Evolutionary conservation across 306 rosid genomes (phyloP), one percentile per base, ranked within the genome.

Genomic region (Lathyrus tuberosus): DNA sequence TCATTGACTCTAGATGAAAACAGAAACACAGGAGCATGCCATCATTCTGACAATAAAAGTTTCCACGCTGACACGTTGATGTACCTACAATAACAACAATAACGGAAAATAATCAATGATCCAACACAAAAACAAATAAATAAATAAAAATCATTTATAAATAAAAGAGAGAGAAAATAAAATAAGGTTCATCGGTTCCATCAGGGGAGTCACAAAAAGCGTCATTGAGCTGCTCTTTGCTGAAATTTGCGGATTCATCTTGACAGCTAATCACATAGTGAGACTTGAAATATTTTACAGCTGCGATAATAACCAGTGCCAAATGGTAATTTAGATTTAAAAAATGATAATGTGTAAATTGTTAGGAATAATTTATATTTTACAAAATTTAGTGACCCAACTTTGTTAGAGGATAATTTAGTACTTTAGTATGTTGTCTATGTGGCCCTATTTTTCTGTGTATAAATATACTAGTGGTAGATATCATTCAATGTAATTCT

Each of bases 111-210:
- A 46, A 15, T 33, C 49, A 5, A n/a, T n/a, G n/a, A n/a, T n/a
- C n/a, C n/a, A n/a, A n/a, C n/a, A n/a, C n/a, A n/a, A n/a, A n/a
- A n/a, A n/a, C n/a, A n/a, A n/a, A n/a, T n/a, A n/a, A n/a, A n/a
- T n/a, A n/a, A n/a, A n/a, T n/a, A 10, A 35, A 20, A 16, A 33
- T 0, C 2, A 6, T 6, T 33, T 33, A 6, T 6, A 24, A 12
- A 26, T 3, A 18, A 14, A 9, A 10, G 4, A 37, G 16, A 8
- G 10, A 14, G 33, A 63, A 18, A 75, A 18, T 2, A 8, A 40
- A 30, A 95, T 97, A 97, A 54, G 99, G 99, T 54, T 95, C 99
- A 75, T 91, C 99, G 28, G 99, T 86, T 76, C 97, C 97, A 72
- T 95, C 97, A 15, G 82, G 79, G 68, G 97, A 95, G 52, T 95